Evolutionary conservation across 108 stramenopile genomes (phyloP).

Genomic region (Cyclotella atomus): DNA sequence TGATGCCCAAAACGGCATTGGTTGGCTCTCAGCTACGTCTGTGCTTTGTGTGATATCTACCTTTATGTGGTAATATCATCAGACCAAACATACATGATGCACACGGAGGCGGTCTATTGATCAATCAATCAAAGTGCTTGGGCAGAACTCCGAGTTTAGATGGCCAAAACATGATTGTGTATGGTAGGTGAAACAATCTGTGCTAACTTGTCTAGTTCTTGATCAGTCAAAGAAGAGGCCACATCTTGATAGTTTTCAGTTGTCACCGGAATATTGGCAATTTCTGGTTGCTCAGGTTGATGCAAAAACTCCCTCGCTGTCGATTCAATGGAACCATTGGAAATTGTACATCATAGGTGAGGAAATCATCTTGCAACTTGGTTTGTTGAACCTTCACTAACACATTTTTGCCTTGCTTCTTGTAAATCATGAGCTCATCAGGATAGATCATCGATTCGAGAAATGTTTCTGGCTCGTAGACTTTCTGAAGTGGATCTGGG

Average conservation of each 20-base stretch:
- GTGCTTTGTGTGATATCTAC: too few relatives aligned
- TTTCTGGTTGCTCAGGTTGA: neutral
- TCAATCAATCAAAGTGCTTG: neutral
- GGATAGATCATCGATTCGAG: constrained; percentile 8
- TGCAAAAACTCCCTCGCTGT: neutral
- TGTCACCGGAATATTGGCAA: neutral
- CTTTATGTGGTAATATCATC: too few relatives aligned
- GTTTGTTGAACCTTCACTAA: neutral
- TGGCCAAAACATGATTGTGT: constrained; percentile 13
- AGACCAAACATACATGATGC: constrained; percentile 1
- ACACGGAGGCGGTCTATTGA: neutral
- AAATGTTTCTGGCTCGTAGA: neutral
- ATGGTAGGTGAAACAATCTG: neutral
- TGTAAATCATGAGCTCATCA: constrained; percentile 13
- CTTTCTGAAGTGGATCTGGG: too few relatives aligned
- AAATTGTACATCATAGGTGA: neutral
- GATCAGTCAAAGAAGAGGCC: neutral
- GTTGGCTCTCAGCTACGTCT: too few relatives aligned
- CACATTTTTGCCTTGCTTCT: constrained; percentile 1
- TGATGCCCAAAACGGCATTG: too few relatives aligned
- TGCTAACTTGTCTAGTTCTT: neutral
- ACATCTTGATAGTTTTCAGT: neutral
- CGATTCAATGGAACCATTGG: neutral
- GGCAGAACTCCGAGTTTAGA: neutral
- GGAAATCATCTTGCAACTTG: neutral